Base-by-base conservation (phyloP, 2,329 filamentous ascomycete genomes). In the Aspergillus fructus region DNA sequence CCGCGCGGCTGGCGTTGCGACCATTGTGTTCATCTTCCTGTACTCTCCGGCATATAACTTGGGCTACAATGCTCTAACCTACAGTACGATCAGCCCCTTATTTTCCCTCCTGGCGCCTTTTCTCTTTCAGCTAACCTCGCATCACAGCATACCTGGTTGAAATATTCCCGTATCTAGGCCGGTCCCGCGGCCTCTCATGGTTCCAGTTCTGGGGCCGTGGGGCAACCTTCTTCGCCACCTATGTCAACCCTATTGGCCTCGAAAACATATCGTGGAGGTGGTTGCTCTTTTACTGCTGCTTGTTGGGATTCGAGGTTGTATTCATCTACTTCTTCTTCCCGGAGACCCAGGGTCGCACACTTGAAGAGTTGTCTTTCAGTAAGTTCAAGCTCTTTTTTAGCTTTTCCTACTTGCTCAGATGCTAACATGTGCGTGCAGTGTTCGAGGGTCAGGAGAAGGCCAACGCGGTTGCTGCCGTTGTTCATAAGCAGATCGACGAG, bases 1-100 rank as follows among this genome's bases (percentile, higher is more conserved):
- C 34, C 62, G 65, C 15, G 72, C 76, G 23, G 73, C 76, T 3
- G 75, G 76, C 8, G 69, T 69, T 9, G 64, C 74, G 6, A 70
- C 77, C 39, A 64, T 86, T 33, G 81, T 87, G 70, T 87, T 85
- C 71, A 85, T 84, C 63, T 87, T 85, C 60, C 74, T 78, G 4
- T 88, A 86, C 68, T 79, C 78, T 9, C 83, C 84, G 3, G 77
- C 75, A 59, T 88, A 88, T 68, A 87, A 87, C 63, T 78, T 88
- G 49, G 85, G 84, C n/a, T 86, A 87, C 69, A 88, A 88, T 66
- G 83, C 85, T 13, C 74, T 89, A 54, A 86, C 84, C n/a, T 67
- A 67, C 52, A 67, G 65, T 67, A 59, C 41, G 27, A 30, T 30
- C 27, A 30, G 49, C 46, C 24, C 17, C 17, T n/a, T 12, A 8